A percentile compares a stretch with the other conserved stretches of the same genome.
phyloP scores from a whole-genome alignment of 345 rosid genomes.

The Kandelia obovata region DNA sequence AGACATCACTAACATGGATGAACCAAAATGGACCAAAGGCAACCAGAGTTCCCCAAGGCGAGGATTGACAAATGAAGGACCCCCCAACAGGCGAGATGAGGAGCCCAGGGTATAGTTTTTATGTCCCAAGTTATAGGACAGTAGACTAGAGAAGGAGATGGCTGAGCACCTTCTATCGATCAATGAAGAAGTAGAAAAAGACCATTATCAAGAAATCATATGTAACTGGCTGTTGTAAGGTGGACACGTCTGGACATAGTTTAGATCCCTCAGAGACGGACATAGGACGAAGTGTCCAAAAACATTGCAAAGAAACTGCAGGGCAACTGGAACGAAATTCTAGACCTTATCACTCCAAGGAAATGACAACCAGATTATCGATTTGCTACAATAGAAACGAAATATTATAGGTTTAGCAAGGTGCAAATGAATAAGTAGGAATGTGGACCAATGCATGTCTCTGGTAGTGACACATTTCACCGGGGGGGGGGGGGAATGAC shows the following conservation, averaged over 20 bases:
- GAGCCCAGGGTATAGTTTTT: slow-evolving; percentile 15
- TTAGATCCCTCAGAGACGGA: background rate
- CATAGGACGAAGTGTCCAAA: slow-evolving; percentile 5
- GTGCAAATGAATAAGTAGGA: too few species aligned
- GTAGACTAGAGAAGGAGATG: background rate
- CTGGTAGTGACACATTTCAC: background rate
- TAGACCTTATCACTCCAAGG: too few species aligned
- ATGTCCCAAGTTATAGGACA: slow-evolving; percentile 9
- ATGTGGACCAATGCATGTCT: background rate
- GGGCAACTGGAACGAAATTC: background rate
- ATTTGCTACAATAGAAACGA: too few species aligned
- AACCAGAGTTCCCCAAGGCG: background rate
- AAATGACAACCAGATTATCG: too few species aligned
- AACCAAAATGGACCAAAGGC: too few species aligned
- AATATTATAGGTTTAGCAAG: too few species aligned
- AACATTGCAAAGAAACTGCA: slow-evolving; percentile 17
- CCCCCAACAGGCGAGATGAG: slow-evolving; percentile 7
- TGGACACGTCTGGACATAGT: slow-evolving; percentile 1
- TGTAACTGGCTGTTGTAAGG: background rate
- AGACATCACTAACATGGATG: too few species aligned
- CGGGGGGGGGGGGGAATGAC: background rate
- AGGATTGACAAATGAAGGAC: background rate
- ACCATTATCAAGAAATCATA: background rate
- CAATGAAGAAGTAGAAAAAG: background rate
- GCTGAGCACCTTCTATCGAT: background rate